Conservation (phyloP, 192 early-diverging fungal species). For the Podochytrium sp. region DNA sequence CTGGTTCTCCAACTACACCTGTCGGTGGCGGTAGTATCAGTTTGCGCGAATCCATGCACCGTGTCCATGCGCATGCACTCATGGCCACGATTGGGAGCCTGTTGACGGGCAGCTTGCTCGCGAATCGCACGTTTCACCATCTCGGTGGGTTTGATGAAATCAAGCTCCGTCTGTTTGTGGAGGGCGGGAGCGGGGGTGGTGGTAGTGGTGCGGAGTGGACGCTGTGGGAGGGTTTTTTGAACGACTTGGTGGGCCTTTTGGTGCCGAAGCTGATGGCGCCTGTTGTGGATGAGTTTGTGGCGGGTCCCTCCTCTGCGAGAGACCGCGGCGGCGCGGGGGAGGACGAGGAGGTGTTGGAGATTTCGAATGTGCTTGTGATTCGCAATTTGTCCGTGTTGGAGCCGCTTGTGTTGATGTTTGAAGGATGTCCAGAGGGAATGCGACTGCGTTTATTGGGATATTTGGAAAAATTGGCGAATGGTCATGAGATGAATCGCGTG, state of each 20-base stretch:
- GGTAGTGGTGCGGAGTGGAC: background rate
- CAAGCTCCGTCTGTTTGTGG: constrained; percentile 27
- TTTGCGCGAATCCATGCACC: background rate
- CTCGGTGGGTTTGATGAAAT: constrained; percentile 44
- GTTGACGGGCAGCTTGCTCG: constrained; percentile 24
- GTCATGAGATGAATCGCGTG: constrained; percentile 46
- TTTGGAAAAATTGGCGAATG: constrained; percentile 28
- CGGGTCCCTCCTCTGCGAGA: background rate
- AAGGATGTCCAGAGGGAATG: constrained; percentile 23
- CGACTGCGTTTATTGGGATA: constrained; percentile 20
- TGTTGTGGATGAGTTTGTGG: background rate
- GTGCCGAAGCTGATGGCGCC: constrained; percentile 7
- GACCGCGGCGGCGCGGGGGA: background rate
- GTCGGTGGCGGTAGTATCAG: background rate
- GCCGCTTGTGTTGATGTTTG: constrained; percentile 29
- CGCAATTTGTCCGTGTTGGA: constrained; percentile 41
- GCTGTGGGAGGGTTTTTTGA: constrained; percentile 35
- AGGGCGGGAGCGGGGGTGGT: background rate
- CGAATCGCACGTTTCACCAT: constrained; percentile 28
- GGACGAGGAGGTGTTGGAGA: background rate
- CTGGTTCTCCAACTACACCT: too few species aligned
- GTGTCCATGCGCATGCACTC: background rate
- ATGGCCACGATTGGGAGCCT: constrained; percentile 33
- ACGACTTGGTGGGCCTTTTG: constrained; percentile 33
- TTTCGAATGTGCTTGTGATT: constrained; percentile 26